These are phyloP conservation scores for Apostasia shenzhenica DNA, from an alignment of 106 monocot species.

Conservation along the genomic window DNA sequence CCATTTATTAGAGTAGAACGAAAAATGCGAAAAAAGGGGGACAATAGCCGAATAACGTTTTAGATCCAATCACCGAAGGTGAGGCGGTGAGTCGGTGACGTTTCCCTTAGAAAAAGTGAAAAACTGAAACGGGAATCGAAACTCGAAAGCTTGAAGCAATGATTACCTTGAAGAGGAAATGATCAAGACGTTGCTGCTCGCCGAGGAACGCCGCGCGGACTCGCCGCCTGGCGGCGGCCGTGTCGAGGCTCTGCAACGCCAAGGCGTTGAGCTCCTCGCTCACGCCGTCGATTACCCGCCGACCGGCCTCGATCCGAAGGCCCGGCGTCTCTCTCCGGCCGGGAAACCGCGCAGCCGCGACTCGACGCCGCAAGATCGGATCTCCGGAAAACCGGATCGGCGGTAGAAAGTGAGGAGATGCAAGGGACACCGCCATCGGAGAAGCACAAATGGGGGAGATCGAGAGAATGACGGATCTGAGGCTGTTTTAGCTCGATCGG, in stretches of 20 bases:
- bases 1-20: not conserved
- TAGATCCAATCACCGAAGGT: not conserved
- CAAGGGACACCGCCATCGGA: slow-evolving; percentile 6
- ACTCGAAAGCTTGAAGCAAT: not conserved
- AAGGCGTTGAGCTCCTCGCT: slow-evolving; percentile 61
- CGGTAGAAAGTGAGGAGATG: not conserved
- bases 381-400: not conserved
- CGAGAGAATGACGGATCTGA: not conserved
- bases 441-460: not conserved
- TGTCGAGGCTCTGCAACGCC: slow-evolving; percentile 58
- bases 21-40: not conserved
- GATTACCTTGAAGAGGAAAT: slow-evolving; percentile 82
- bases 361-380: not conserved
- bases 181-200: slow-evolving; percentile 60
- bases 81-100: no score
- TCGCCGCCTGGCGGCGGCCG: slow-evolving; percentile 45
- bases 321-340: not conserved
- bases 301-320: slow-evolving; percentile 5
- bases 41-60: no score
- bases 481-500: no score
- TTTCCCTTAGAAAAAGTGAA: not conserved
- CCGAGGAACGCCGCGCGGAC: slow-evolving; percentile 58
- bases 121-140: not conserved
- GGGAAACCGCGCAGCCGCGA: not conserved
- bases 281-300: slow-evolving; percentile 50